Evolutionary conservation across 805 yeast genomes (phyloP).

Genomic region (Ogataea haglerorum): DNA sequence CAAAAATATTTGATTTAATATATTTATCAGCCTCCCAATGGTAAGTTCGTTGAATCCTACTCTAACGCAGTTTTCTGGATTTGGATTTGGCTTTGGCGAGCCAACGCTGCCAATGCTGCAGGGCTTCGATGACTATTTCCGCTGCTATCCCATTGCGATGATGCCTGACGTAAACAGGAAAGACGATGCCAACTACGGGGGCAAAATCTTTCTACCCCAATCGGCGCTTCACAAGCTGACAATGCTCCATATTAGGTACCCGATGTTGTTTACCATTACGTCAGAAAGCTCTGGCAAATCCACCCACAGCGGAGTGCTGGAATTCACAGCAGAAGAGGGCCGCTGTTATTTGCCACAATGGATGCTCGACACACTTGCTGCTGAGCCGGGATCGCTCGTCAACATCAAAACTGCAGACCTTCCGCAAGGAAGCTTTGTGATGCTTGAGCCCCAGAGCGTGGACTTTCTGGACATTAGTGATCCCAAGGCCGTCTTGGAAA

Average conservation of each 20-base stretch:
- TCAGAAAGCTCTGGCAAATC: conserved; percentile 54
- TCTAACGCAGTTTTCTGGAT: conserved; percentile 27
- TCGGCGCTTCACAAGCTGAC: conserved; percentile 86
- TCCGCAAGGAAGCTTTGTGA: conserved; percentile 84
- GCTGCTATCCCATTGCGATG: conserved; percentile 90
- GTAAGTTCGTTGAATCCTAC: conserved; percentile 1
- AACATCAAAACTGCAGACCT: conserved; percentile 74
- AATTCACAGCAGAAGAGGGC: conserved; percentile 97
- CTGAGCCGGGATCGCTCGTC: conserved; percentile 78
- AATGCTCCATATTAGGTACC: conserved; percentile 88
- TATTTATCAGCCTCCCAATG: neutral
- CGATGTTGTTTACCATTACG: conserved; percentile 84
- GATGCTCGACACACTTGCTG: conserved; percentile 80
- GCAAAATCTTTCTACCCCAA: conserved; percentile 92
- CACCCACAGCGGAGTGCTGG: conserved; percentile 93
- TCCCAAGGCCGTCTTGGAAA: conserved; percentile 95
- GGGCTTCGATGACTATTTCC: conserved; percentile 76
- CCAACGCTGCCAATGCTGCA: conserved; percentile 22
- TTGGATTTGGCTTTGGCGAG: conserved; percentile 19
- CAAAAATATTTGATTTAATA: neutral
- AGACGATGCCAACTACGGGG: conserved; percentile 86
- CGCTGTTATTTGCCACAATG: conserved; percentile 92
- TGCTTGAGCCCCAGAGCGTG: conserved; percentile 91
- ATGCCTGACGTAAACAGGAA: conserved; percentile 74
- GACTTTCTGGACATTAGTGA: conserved; percentile 91